These are phyloP conservation scores for Ogataea paradorogensis DNA, from an alignment of 805 yeast species.

Conservation along the genomic window DNA sequence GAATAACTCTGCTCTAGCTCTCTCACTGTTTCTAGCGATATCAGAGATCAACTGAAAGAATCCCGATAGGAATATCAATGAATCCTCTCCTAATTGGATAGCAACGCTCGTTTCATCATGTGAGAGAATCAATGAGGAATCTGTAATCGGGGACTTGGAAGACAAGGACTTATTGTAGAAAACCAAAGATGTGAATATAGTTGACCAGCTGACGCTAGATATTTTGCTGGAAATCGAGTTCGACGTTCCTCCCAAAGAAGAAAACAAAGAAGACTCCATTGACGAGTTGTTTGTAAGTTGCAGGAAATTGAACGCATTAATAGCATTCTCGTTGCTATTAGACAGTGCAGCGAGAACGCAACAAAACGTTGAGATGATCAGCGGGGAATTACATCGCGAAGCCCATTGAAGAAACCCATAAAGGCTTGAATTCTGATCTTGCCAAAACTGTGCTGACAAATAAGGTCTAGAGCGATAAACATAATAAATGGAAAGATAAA, in stretches of 20 bases:
- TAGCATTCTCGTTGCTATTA: slow-evolving; percentile 53
- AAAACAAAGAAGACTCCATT: slow-evolving; percentile 9
- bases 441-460: slow-evolving; percentile 64
- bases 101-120: slow-evolving; percentile 23
- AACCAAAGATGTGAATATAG: slow-evolving; percentile 33
- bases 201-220: slow-evolving; percentile 36
- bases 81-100: slow-evolving; percentile 74
- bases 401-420: slow-evolving; percentile 91
- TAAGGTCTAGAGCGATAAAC: slow-evolving; percentile 62
- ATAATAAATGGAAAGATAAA: slow-evolving; percentile 71
- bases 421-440: slow-evolving; percentile 58
- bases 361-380: slow-evolving; percentile 80
- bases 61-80: slow-evolving; percentile 69
- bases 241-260: slow-evolving; percentile 13
- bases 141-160: slow-evolving; percentile 3
- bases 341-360: slow-evolving; percentile 76
- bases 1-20: slow-evolving; percentile 31
- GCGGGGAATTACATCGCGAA: slow-evolving; percentile 67
- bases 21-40: slow-evolving; percentile 42
- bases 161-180: slow-evolving; percentile 32
- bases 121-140: background rate
- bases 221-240: slow-evolving; percentile 26
- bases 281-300: slow-evolving; percentile 30
- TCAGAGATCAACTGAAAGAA: slow-evolving; percentile 63
- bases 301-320: slow-evolving; percentile 48